Evolutionary conservation across 1,284 basidiomycete genomes (phyloP).

Genomic region (Neonothopanus nambi): DNA sequence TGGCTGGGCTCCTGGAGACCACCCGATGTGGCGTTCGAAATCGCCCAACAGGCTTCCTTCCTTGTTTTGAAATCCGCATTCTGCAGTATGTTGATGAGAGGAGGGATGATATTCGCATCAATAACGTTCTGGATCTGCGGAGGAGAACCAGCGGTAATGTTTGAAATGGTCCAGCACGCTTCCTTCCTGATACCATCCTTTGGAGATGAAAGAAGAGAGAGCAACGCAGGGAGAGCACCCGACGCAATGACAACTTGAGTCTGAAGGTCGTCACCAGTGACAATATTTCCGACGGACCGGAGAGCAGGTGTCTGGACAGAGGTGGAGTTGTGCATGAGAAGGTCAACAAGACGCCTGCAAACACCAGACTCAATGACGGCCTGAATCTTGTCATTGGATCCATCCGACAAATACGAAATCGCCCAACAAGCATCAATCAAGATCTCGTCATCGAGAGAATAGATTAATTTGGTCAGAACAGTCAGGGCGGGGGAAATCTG

Average conservation of each 20-base stretch:
- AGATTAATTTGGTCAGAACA: slow-evolving; percentile 97
- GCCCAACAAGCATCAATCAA: slow-evolving; percentile 99
- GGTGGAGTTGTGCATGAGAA: slow-evolving; percentile 96
- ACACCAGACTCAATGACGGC: slow-evolving; percentile 99
- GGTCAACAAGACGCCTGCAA: slow-evolving; percentile 94
- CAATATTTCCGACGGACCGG: slow-evolving; percentile 98
- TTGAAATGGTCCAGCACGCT: slow-evolving; percentile 99
- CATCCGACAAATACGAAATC: slow-evolving; percentile 98
- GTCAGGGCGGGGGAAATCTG: slow-evolving; percentile 96
- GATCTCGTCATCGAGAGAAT: slow-evolving; percentile 98
- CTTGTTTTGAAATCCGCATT: slow-evolving; percentile 99
- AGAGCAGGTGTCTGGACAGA: slow-evolving; percentile 99
- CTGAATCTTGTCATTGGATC: slow-evolving; percentile 99
- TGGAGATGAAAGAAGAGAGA: slow-evolving; percentile 89
- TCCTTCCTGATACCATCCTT: slow-evolving; percentile 97
- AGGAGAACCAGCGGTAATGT: slow-evolving; percentile 96
- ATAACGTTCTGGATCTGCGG: slow-evolving; percentile 93
- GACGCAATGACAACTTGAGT: slow-evolving; percentile 98
- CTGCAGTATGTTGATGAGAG: slow-evolving; percentile 96
- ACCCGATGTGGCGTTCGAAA: slow-evolving; percentile 98
- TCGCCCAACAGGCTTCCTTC: slow-evolving; percentile 99
- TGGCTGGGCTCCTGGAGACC: slow-evolving; percentile 96
- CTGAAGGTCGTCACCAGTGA: slow-evolving; percentile 98
- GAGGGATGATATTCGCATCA: slow-evolving; percentile 92
- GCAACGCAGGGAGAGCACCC: slow-evolving; percentile 90